Conservation (phyloP, 1,284 basidiomycete genomes). For the Schizophyllum amplum region DNA sequence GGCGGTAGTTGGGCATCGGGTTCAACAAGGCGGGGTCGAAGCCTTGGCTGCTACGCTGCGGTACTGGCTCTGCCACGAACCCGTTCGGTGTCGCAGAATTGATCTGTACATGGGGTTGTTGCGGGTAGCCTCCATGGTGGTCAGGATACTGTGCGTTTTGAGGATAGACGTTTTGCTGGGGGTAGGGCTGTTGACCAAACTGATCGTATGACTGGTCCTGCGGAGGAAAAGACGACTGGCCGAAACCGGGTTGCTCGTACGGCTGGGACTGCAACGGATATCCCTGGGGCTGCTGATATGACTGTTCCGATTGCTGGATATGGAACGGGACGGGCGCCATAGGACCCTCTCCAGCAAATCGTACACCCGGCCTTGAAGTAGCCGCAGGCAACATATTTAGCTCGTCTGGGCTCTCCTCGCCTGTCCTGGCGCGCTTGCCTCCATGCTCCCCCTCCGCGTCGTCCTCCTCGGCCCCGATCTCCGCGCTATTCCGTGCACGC, state of each 20-base stretch:
- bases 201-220: background rate
- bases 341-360: slow-evolving; percentile 6
- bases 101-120: background rate
- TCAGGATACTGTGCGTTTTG: background rate
- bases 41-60: slow-evolving; percentile 27
- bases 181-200: background rate
- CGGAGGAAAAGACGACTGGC: background rate
- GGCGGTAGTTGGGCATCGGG: slow-evolving; percentile 25
- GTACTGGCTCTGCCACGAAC: slow-evolving; percentile 11
- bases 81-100: background rate
- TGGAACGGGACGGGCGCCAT: background rate
- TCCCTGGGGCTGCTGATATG: background rate
- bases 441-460: slow-evolving; percentile 37
- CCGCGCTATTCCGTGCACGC: slow-evolving; percentile 38
- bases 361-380: slow-evolving; percentile 16
- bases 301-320: background rate
- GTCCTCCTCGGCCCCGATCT: slow-evolving; percentile 39
- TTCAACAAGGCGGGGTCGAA: slow-evolving; percentile 54
- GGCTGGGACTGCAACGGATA: background rate
- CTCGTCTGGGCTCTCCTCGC: slow-evolving; percentile 32
- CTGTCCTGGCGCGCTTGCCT: slow-evolving; percentile 47
- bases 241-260: background rate
- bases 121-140: background rate
- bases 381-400: slow-evolving; percentile 33
- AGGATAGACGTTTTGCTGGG: background rate